Base-by-base conservation (phyloP, 2,329 filamentous ascomycete species). In the Aspergillus proliferans region DNA sequence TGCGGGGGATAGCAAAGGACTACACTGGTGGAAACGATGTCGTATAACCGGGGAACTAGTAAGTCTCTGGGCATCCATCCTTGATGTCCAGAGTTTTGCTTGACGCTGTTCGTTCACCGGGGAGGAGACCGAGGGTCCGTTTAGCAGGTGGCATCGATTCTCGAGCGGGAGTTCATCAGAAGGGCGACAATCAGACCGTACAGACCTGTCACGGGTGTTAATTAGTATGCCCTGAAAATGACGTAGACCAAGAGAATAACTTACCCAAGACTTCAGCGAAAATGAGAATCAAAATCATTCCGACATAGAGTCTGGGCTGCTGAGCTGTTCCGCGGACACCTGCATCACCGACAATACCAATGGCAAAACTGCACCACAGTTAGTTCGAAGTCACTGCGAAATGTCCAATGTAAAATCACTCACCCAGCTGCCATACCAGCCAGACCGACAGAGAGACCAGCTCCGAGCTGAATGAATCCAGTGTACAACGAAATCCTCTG, bases 241-340 rank as follows among this genome's bases (percentile, higher is more conserved):
- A 18, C 9, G 12, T 33, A 36, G 58, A 58, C 46, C 46, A 21
- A 39, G 43, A 39, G 9, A n/a, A 42, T n/a, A 24, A 78, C 85
- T 55, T 79, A 93, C 90, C 91, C 85, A 96, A 77, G 61, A 96
- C 91, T 92, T 96, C 91, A 61, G 91, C 91, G 81, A 95, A 96
- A 92, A 96, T 96, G 76, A 96, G 88, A 79, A 96, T 96, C 71
- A 96, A 75, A 75, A 96, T 95, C 90, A 96, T 96, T 76, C 91
- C 91, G 69, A 95, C 90, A 75, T 94, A 95, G 60, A 95, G 81
- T 58, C 75, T 67, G 45, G 73, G 74, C 65, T 77, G 75, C 62
- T 77, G 75, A 46, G 74, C 74, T 52, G 73, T 75, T 61, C 74
- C 75, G 54, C 75, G 72, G 47, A 77, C 75, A 71, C 75, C 75